phyloP scores from a whole-genome alignment of 2,329 filamentous ascomycete species.

The Neonectria faginata region DNA sequence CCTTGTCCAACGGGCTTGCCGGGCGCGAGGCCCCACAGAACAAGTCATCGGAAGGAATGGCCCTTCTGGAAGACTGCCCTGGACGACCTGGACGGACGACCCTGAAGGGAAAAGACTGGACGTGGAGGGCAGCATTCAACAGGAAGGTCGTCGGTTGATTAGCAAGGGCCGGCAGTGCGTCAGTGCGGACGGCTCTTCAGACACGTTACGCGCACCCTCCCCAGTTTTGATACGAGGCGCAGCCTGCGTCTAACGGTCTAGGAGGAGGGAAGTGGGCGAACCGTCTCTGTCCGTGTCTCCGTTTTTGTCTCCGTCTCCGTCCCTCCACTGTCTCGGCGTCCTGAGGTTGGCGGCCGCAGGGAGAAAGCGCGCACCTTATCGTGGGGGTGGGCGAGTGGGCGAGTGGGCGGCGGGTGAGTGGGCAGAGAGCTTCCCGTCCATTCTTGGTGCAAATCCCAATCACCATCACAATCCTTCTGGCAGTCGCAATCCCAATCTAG shows the following conservation, averaged over 20 bases:
- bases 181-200: conserved; percentile 37
- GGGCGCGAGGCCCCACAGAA: conserved; percentile 38
- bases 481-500: neutral
- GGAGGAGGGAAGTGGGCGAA: conserved; percentile 32
- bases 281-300: conserved; percentile 8
- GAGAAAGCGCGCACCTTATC: conserved; percentile 33
- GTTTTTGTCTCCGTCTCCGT: conserved; percentile 4
- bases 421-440: neutral
- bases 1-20: conserved; percentile 43
- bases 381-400: neutral
- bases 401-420: neutral
- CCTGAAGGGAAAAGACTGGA: neutral
- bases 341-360: conserved; percentile 45
- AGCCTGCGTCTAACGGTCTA: conserved; percentile 30
- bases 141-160: neutral
- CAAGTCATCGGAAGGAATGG: conserved; percentile 39
- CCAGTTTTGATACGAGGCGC: conserved; percentile 36
- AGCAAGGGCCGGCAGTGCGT: conserved; percentile 24
- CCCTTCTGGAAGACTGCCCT: conserved; percentile 24
- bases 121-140: neutral
- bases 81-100: conserved; percentile 1
- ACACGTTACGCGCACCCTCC: conserved; percentile 29
- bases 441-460: conserved; percentile 6
- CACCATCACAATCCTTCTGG: neutral
- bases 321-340: conserved; percentile 31